Percentiles rank a stretch among this genome's conserved stretches.
Evolutionary conservation across 306 rosid genomes (phyloP).

Genomic region (Carpinus viminea): DNA sequence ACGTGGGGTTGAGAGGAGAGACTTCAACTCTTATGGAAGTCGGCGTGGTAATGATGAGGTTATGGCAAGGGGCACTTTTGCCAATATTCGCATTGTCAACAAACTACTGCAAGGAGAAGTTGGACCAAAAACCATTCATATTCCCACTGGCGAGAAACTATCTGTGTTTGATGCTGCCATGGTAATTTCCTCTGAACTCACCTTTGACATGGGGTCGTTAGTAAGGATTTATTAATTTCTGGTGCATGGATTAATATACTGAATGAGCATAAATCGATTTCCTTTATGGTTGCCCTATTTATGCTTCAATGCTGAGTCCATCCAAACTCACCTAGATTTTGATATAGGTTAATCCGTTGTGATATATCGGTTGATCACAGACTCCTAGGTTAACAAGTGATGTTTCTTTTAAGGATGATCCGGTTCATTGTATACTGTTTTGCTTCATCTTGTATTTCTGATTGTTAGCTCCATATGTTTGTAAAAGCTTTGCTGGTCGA

Average conservation of each 20-base stretch:
- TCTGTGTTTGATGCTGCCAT: constrained; percentile 81
- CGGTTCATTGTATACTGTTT: not conserved
- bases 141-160: constrained; percentile 85
- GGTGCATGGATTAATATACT: not conserved
- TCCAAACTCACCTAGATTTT: not conserved
- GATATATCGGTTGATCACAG: not conserved
- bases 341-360: not conserved
- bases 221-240: constrained; percentile 13
- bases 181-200: constrained; percentile 50
- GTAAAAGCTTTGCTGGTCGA: not conserved
- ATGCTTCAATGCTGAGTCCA: not conserved
- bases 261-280: not conserved
- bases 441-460: too few relatives aligned
- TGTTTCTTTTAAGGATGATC: not conserved
- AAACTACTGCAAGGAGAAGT: constrained; percentile 90
- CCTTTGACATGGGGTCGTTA: constrained; percentile 1
- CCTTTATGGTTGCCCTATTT: not conserved
- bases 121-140: constrained; percentile 88
- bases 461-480: not conserved
- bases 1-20: constrained; percentile 87
- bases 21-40: constrained; percentile 97
- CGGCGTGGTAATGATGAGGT: constrained; percentile 96
- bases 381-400: not conserved
- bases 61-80: constrained; percentile 94
- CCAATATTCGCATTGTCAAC: constrained; percentile 90